phyloP scores from a whole-genome alignment of 495 filamentous ascomycete genomes.

The Hypoxylon subgilvum region DNA sequence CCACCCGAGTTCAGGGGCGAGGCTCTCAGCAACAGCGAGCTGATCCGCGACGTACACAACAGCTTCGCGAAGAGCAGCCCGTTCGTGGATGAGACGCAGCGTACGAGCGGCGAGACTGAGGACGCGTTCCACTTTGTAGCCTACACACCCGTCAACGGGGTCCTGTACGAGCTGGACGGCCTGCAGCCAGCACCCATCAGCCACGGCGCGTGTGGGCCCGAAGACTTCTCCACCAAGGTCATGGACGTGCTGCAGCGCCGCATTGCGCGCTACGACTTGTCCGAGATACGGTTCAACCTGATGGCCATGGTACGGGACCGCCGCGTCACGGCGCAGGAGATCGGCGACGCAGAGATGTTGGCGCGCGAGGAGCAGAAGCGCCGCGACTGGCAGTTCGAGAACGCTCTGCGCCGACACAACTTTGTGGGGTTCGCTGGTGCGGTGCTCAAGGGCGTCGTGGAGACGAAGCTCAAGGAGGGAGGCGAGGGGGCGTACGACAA shows the following conservation, averaged over 20 bases:
- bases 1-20: conserved; percentile 76
- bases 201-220: conserved; percentile 74
- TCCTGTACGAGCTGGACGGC: conserved; percentile 93
- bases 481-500: conserved; percentile 67
- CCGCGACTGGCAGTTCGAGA: conserved; percentile 91
- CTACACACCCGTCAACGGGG: conserved; percentile 80
- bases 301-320: conserved; percentile 89
- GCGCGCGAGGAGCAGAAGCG: conserved; percentile 84
- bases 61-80: conserved; percentile 86
- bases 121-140: conserved; percentile 99
- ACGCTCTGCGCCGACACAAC: conserved; percentile 89
- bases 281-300: conserved; percentile 94
- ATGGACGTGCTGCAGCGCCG: conserved; percentile 85
- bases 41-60: conserved; percentile 92
- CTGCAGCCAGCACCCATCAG: conserved; percentile 89
- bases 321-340: conserved; percentile 73
- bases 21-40: conserved; percentile 69
- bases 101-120: conserved; percentile 64
- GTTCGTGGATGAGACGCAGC: conserved; percentile 86
- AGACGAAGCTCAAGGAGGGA: conserved; percentile 67
- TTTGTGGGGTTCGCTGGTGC: conserved; percentile 96
- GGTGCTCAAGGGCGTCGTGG: conserved; percentile 82
- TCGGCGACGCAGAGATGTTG: conserved; percentile 81
- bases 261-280: conserved; percentile 81
- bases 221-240: conserved; percentile 78